Conservation (phyloP, 2,329 filamentous ascomycete species). For the Aureobasidium sp. region DNA sequence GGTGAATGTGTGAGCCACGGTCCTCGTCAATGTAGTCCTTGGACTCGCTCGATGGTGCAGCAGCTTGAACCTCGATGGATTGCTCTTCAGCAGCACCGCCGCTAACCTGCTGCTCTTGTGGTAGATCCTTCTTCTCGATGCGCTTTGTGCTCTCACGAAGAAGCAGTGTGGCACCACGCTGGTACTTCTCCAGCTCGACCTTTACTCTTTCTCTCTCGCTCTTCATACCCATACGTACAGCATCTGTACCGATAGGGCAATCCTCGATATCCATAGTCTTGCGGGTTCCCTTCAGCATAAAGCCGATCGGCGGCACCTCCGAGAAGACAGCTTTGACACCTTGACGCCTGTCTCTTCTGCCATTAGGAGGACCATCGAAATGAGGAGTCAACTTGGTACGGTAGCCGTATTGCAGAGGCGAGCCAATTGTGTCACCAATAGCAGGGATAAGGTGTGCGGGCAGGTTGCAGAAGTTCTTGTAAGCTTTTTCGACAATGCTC, state of each 20-base stretch:
- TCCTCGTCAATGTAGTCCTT: conserved; percentile 47
- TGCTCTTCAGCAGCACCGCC: conserved; percentile 20
- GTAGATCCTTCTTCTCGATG: conserved; percentile 38
- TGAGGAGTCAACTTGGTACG: conserved; percentile 95
- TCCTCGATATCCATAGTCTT: conserved; percentile 90
- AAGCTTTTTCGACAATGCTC: conserved; percentile 82
- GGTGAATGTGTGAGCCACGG: conserved; percentile 55
- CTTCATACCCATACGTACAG: conserved; percentile 69
- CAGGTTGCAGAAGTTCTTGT: conserved; percentile 80
- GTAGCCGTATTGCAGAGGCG: conserved; percentile 85
- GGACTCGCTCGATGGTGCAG: conserved; percentile 25
- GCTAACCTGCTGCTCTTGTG: conserved; percentile 18
- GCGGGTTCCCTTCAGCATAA: conserved; percentile 75
- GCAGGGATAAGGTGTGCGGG: conserved; percentile 64
- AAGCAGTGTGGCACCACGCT: conserved; percentile 76
- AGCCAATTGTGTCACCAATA: conserved; percentile 78
- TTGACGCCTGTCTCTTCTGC: conserved; percentile 39
- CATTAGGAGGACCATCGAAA: conserved; percentile 67
- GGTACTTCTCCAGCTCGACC: conserved; percentile 61
- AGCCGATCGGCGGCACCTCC: conserved; percentile 72
- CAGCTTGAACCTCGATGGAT: conserved; percentile 13
- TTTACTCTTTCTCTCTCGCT: conserved; percentile 69
- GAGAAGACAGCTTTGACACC: conserved; percentile 50
- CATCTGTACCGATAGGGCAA: conserved; percentile 87
- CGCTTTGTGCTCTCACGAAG: conserved; percentile 77